Base-by-base conservation (phyloP, 768 basidiomycete species). In the Glaciozyma martinii region DNA sequence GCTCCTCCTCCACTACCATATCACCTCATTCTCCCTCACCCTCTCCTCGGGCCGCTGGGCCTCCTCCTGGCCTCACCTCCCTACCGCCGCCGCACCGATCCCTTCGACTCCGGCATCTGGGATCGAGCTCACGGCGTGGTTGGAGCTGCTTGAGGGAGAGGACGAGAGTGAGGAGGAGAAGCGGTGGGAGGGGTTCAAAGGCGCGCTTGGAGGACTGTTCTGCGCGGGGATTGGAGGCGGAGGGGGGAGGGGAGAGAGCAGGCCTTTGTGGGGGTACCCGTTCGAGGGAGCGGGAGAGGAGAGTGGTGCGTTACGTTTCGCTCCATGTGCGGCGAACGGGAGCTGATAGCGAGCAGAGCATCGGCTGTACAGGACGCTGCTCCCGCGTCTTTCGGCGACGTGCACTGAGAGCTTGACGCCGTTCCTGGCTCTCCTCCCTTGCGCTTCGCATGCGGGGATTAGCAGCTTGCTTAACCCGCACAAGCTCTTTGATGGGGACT, bases 391-490 rank as follows among this genome's bases (percentile, higher is more conserved):
- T 86, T 76, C 78, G 76, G 29, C 86, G 85, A 18, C 97, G n/a
- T 99, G 94, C 74, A 98, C 94, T 7, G 95, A 98, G 75, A 97
- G 97, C 73, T 79, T 98, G 13, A 97, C 94, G 0, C 94, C 95
- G 0, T 95, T 98, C 78, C 81, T 97, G 63, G 91, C 94, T 74
- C 84, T 97, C 15, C 79, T 98, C 2, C 95, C 95, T 0, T 98
- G 94, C 80, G 90, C 95, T 74, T 85, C 88, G 8, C 78, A 81
- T 25, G 90, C 92, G 0, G 93, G 95, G 18, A 81, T 97, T 27
- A 88, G 90, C 0, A 80, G 77, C 21, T 80, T 97, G 29, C 79
- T 98, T 52, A 89, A 92, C 73, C 88, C 90, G 0, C 89, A 94
- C 71, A 81, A 80, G 5, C 77, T 94, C 5, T 92, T 97, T 71